Evolutionary conservation across 1,139 yeast species (phyloP), one percentile per base, ranked within the genome.

Genomic region (Suhomyces bolitotheri): DNA sequence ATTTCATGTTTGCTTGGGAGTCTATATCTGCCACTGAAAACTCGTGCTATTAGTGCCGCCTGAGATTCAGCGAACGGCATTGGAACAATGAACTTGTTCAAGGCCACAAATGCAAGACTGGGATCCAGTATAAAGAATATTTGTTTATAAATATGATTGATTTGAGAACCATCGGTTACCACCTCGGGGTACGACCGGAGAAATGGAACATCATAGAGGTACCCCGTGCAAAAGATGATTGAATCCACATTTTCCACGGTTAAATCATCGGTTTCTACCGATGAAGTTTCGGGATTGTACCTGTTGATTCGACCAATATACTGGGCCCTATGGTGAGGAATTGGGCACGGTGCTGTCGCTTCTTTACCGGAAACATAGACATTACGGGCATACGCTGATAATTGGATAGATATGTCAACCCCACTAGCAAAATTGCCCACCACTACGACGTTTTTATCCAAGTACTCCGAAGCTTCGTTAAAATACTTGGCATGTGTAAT

Each of bases 381-480:
- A n/a, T 58, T 50, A 19, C 58, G 58, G 3, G 77, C 71, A 30
- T 56, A 58, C 2, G 66, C 65, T 13, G 64, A 53, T 7, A 69
- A 41, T 46, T 73, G 78, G 9, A 66, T 62, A 2, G 78, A 66
- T 27, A 73, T 60, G 46, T 73, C 79, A 16, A 60, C 58, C 10
- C 78, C 78, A 38, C 75, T 67, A 15, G 78, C 68, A 15, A 61
- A 60, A 42, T 68, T 69, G 4, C 79, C 79, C 21, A 74, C 60
- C 6, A 74, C 62, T 31, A 74, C 53, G n/a, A 73, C 75, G n/a
- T 56, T 66, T 38, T 66, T 53, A 36, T 56, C 63, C 24, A 52
- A 54, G 41, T 43, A 73, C 2, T 49, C 52, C 0, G 44, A 47
- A 4, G 67, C 60, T 26, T 58, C 59, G 34, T 56, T 62, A 40